Base-by-base conservation (phyloP, 1,139 yeast species). In the Yarrowia galli region DNA sequence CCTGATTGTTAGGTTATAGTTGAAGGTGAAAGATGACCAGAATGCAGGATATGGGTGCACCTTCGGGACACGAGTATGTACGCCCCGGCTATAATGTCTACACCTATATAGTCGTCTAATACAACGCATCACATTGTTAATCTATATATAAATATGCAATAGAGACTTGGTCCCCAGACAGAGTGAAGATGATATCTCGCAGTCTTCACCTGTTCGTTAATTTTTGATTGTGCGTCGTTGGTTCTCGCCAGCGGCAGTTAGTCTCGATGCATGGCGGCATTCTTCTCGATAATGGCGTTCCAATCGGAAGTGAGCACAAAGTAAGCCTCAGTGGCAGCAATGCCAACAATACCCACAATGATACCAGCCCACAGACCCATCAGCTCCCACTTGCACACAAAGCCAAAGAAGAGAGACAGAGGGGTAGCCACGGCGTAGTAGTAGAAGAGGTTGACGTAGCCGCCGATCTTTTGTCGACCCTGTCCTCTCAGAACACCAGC, bases 401-500 rank as follows among this genome's bases (percentile, higher is more conserved):
- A 88, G 54, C 93, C 88, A 36, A 92, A 80, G 1, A 84, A 74
- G 69, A 90, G 77, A 0, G 96, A 93, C 43, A 90, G 75, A 0
- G 98, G 98, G 8, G 89, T 82, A 5, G 91, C 92, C 68, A 88
- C 75, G 5, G 82, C 75, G 75, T 92, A 92, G 78, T 92, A 93
- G 0, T 89, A 87, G 8, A 89, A 77, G 69, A 92, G 81, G 75
- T 92, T 92, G 65, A 92, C 83, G 40, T 87, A 77, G 0, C 98
- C 96, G 0, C 98, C 98, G 56, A 91, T 83, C 67, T 85, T 85
- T 77, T 93, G 98, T 75, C 88, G 83, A 0, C 97, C 98, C 76
- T 91, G 92, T 2, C 97, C 98, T 69, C 98, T 81, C 67, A 93
- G 78, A 65, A 92, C 85, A 1, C 97, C 96, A 68, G 92, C 91